Base-by-base conservation (phyloP, 225 moss, liverwort and hornwort genomes). In the Pleurozium schreberi region DNA sequence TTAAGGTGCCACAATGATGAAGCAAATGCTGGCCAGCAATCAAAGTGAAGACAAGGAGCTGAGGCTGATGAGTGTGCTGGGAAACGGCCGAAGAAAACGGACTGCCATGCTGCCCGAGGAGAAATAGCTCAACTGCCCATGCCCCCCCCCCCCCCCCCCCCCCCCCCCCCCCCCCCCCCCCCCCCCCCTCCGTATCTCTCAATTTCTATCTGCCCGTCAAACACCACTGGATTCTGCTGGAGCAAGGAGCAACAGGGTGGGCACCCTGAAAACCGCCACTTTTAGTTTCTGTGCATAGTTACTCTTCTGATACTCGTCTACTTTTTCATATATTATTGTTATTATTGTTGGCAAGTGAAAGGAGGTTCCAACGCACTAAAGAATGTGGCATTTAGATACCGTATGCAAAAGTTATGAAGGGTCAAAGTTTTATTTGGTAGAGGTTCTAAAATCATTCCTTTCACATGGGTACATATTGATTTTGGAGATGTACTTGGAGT, bases 71-170 rank as follows among this genome's bases (percentile, higher is more conserved):
- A 75, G 82, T 17, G 76, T 40, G 47, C 43, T 34, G 58, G 40
- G 76, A 87, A 90, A 86, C 83, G 83, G 90, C 83, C 87, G 90
- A 83, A 90, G 87, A 83, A 87, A 90, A 87, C 90, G 90, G 83
- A 86, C 27, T 73, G 27, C 64, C 14, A 64, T 67, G 83, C 69
- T 87, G 83, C 77, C 83, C 87, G 25, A n/a, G 11, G 66, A 9
- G 25, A 83, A 82, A 59, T 38, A 20, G 83, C 21, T 74, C 58
- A 79, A 58, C 79, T 79, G 81, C 28, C 60, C 60, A 66, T 25
- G 64, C 25, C 12, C 68, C 65, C 53, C n/a, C n/a, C n/a, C n/a
- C n/a, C n/a, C n/a, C n/a, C n/a, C n/a, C n/a, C n/a, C n/a, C n/a
- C n/a, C n/a, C n/a, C n/a, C n/a, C n/a, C n/a, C n/a, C n/a, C n/a